A percentile compares a stretch with the other conserved stretches of the same genome.
These are phyloP conservation scores for Fallopia convolvulus DNA, from an alignment of 148 eudicot genomes.

Conservation along the genomic window DNA sequence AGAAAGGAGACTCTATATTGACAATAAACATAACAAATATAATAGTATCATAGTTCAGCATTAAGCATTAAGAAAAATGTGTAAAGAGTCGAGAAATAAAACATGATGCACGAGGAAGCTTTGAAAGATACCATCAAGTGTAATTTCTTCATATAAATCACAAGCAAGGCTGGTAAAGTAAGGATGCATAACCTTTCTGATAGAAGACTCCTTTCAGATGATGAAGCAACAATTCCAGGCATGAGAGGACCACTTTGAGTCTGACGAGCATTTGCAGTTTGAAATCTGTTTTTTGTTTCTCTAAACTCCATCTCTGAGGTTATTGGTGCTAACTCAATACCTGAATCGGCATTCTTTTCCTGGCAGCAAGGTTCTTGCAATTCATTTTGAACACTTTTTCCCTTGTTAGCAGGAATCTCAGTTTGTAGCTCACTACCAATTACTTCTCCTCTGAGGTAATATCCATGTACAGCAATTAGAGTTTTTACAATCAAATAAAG, in stretches of 20 bases:
- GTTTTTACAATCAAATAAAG: neutral
- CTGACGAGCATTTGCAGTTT: slow-evolving; percentile 44
- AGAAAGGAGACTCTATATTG: neutral
- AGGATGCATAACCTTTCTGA: slow-evolving; percentile 49
- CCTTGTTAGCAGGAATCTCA: slow-evolving; percentile 31
- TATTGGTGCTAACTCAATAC: slow-evolving; percentile 36
- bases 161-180: neutral
- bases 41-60: neutral
- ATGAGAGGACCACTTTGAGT: slow-evolving; percentile 81
- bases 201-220: slow-evolving; percentile 47
- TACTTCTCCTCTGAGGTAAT: slow-evolving; percentile 41
- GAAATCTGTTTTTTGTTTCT: slow-evolving; percentile 42
- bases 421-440: slow-evolving; percentile 21
- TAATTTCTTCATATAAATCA: neutral
- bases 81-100: neutral
- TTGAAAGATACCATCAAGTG: neutral
- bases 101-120: neutral
- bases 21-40: neutral
- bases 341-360: slow-evolving; percentile 31
- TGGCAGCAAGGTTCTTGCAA: slow-evolving; percentile 25
- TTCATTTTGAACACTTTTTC: slow-evolving; percentile 33
- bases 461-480: neutral
- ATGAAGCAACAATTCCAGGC: slow-evolving; percentile 56
- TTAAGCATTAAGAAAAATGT: neutral
- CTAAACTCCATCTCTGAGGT: slow-evolving; percentile 37